Conservation (phyloP, 352 stramenopile genomes). For the Blastocystis sp. region DNA sequence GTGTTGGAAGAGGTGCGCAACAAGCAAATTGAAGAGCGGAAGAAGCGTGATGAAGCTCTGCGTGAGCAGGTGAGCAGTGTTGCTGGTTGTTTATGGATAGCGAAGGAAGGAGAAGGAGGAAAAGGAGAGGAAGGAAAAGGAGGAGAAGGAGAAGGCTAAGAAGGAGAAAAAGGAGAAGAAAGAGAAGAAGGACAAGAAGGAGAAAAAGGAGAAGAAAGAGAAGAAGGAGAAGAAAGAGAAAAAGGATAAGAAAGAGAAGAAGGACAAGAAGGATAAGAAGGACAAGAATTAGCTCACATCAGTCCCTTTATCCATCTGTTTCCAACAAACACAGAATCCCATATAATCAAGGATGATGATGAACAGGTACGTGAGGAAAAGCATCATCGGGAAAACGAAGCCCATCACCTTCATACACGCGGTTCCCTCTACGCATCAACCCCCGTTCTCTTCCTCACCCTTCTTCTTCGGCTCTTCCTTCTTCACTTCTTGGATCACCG, state of each 20-base stretch:
- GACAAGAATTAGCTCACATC: conserved; percentile 36
- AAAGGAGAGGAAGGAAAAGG: conserved; percentile 46
- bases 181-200: background rate
- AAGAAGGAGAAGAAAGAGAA: conserved; percentile 37
- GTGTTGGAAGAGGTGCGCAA: conserved; percentile 58
- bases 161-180: conserved; percentile 35
- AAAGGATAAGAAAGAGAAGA: conserved; percentile 61
- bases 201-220: conserved; percentile 27
- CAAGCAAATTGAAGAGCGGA: conserved; percentile 52
- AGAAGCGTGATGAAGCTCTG: conserved; percentile 44
- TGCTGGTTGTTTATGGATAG: background rate
- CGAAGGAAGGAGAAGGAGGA: conserved; percentile 60
- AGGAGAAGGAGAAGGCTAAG: conserved; percentile 46
- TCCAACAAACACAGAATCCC: conserved; percentile 26
- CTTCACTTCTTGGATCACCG: background rate
- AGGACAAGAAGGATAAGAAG: conserved; percentile 54
- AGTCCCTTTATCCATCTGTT: conserved; percentile 20
- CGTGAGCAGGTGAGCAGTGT: conserved; percentile 45
- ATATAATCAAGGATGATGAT: background rate
- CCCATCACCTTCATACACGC: background rate
- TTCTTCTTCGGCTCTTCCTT: conserved; percentile 5
- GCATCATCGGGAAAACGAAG: background rate
- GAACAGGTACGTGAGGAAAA: background rate
- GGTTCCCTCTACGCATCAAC: background rate
- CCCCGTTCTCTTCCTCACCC: background rate